Base-by-base conservation (phyloP, 2,329 filamentous ascomycete species). In the Nothophaeocryptopus gaeumannii region DNA sequence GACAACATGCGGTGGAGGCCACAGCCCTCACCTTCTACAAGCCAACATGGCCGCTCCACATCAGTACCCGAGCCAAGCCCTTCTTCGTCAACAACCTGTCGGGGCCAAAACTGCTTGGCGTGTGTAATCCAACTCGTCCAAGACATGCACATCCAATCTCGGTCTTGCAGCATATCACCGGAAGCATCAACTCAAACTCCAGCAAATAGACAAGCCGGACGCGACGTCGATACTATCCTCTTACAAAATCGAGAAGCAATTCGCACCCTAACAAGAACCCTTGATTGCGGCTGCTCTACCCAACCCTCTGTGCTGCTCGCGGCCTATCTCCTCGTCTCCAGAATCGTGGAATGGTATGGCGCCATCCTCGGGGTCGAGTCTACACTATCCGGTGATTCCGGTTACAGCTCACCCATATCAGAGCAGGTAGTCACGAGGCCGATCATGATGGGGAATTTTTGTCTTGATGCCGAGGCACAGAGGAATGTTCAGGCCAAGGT, bases 161-260 rank as follows among this genome's bases (percentile, higher is more conserved):
- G 20, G 7, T 26, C 20, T 26, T 26, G 20, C 20, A 26, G 20
- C 7, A 26, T 26, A 26, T 26, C 20, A 26, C 7, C 20, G 4
- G 20, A 26, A 26, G 4, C 20, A 26, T 26, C 20, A 3, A 4
- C 20, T 26, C 20, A 26, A 26, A n/a, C n/a, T n/a, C 20, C 3
- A 26, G 4, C 20, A 3, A 26, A 26, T 7, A 26, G 20, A 26
- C 20, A 26, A 26, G 20, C 20, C 20, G 38, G 40, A 8, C 50
- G 47, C 11, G 47, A 50, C 20, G 35, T 50, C 34, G 47, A 50
- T 30, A 33, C 39, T 8, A 15, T 50, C 5, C 40, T 50, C 15
- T 44, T 36, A 1, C 20, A 15, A 5, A 50, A 44, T 37, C 47
- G 47, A 14, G 47, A 50, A 32, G 47, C 40, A n/a, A 50, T 44